Percentiles rank a stretch among this genome's conserved stretches.
These are phyloP conservation scores for Hypoxylon sp. DNA, from an alignment of 2,329 filamentous ascomycete genomes.

Conservation along the genomic window DNA sequence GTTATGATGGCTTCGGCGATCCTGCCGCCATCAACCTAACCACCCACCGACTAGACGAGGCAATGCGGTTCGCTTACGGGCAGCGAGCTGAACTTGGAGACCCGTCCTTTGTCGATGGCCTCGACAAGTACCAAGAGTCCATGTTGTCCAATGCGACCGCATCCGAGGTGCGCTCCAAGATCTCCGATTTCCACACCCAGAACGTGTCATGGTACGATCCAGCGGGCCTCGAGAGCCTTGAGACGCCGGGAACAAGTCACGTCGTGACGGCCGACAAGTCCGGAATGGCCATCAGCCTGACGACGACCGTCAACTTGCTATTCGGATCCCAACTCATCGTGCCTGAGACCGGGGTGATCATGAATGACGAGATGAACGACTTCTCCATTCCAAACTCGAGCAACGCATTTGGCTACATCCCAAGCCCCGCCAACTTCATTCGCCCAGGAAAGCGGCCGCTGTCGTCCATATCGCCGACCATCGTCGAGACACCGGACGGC, in stretches of 20 bases:
- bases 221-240: conserved; percentile 54
- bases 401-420: conserved; percentile 81
- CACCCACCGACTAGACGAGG: conserved; percentile 83
- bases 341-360: conserved; percentile 81
- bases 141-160: conserved; percentile 70
- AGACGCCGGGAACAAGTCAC: conserved; percentile 74
- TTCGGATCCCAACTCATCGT: conserved; percentile 81
- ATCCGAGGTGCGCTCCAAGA: conserved; percentile 58
- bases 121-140: conserved; percentile 67
- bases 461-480: conserved; percentile 78
- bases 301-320: conserved; percentile 81
- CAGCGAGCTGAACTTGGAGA: conserved; percentile 77
- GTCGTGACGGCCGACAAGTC: conserved; percentile 71
- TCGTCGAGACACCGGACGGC: conserved; percentile 75
- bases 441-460: conserved; percentile 79
- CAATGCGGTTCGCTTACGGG: conserved; percentile 83
- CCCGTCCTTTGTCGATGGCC: conserved; percentile 70
- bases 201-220: conserved; percentile 56
- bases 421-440: conserved; percentile 78
- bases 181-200: conserved; percentile 51
- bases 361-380: conserved; percentile 72
- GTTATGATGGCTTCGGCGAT: conserved; percentile 71
- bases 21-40: conserved; percentile 63
- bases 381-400: conserved; percentile 77
- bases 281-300: conserved; percentile 78